Conservation (phyloP, 1,284 basidiomycete genomes). For the Amylostereum areolatum region DNA sequence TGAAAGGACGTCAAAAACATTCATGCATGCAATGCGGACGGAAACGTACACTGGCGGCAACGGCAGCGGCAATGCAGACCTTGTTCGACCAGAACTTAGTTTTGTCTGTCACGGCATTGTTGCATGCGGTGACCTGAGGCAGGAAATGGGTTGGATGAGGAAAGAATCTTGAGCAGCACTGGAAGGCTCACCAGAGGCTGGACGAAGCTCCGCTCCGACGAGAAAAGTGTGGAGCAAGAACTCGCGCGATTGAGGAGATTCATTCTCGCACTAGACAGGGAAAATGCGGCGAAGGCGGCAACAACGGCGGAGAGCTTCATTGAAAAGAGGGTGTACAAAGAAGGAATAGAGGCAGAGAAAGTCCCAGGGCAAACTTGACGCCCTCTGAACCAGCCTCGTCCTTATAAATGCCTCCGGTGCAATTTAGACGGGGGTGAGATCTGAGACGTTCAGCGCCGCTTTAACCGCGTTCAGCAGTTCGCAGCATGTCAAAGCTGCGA, state of each 20-base stretch:
- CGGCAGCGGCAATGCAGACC: neutral
- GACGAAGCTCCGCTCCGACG: neutral
- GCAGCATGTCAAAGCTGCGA: too few relatives aligned
- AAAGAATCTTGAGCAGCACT: neutral
- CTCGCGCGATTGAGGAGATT: neutral
- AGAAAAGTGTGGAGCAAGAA: neutral
- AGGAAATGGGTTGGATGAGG: neutral
- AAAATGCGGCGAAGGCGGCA: neutral
- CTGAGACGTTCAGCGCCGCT: too few relatives aligned
- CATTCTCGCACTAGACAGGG: neutral
- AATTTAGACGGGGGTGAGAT: too few relatives aligned
- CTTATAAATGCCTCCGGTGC: too few relatives aligned
- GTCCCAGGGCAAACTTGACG: conserved; percentile 2
- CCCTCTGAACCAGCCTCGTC: too few relatives aligned
- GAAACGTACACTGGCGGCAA: neutral
- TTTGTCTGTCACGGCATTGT: neutral
- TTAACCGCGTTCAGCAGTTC: too few relatives aligned
- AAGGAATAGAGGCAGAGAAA: neutral
- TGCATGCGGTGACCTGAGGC: neutral
- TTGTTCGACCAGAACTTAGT: neutral
- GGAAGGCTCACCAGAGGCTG: neutral
- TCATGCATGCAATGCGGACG: neutral
- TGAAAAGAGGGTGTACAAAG: neutral
- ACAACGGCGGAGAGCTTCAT: neutral
- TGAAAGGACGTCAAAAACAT: neutral